These are phyloP conservation scores for Nidula niveotomentosa DNA, from an alignment of 1,284 basidiomycete species.

Conservation along the genomic window DNA sequence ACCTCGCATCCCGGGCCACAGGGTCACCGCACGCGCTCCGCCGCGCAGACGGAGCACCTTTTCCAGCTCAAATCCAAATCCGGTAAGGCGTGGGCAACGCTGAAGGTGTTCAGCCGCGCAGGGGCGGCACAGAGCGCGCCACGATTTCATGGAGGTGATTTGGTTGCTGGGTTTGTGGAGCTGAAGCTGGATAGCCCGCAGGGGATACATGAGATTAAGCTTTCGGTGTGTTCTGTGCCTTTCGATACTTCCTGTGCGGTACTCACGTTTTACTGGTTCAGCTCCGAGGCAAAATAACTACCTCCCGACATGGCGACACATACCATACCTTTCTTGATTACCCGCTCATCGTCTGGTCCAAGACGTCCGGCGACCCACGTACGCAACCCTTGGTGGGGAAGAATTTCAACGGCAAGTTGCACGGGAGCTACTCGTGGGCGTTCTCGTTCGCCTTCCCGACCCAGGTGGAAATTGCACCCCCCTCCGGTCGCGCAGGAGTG, in stretches of 20 bases:
- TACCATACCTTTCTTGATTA: constrained; percentile 27
- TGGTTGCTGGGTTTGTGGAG: not conserved
- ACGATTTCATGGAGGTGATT: not conserved
- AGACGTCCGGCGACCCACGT: constrained; percentile 23
- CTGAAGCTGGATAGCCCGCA: not conserved
- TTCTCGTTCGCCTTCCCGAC: constrained; percentile 33
- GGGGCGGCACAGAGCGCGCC: not conserved
- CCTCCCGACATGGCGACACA: too few relatives aligned
- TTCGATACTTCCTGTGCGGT: not conserved
- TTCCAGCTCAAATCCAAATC: too few relatives aligned
- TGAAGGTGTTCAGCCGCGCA: not conserved
- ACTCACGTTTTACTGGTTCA: not conserved
- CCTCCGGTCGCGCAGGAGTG: too few relatives aligned
- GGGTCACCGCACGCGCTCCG: not conserved
- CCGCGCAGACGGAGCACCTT: too few relatives aligned
- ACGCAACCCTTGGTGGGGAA: constrained; percentile 11
- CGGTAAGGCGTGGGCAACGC: not conserved
- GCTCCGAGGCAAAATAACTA: too few relatives aligned
- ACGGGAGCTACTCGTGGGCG: constrained; percentile 31
- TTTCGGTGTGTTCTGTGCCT: not conserved
- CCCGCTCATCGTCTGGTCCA: constrained; percentile 28
- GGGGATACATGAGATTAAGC: not conserved
- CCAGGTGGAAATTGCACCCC: too few relatives aligned
- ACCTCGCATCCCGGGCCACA: not conserved
- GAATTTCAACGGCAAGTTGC: constrained; percentile 26